These are phyloP conservation scores for Chytriomyces sp. DNA, from an alignment of 192 early-diverging fungal species.

Conservation along the genomic window DNA sequence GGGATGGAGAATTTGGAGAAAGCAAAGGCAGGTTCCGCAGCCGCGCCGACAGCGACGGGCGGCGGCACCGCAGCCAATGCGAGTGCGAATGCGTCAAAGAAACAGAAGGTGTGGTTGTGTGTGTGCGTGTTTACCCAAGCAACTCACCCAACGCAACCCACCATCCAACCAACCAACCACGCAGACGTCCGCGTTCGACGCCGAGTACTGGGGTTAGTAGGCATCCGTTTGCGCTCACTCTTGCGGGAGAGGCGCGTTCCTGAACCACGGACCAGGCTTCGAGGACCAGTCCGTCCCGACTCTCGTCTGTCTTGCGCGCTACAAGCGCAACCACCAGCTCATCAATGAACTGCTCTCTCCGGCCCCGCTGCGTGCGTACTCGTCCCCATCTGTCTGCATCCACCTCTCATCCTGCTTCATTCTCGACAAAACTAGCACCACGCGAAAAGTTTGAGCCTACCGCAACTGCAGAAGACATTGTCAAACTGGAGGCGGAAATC, in stretches of 20 bases:
- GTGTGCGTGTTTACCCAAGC: not conserved
- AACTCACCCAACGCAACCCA: not conserved
- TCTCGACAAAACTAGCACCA: not conserved
- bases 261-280: slow-evolving; percentile 5
- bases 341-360: slow-evolving; percentile 51
- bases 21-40: not conserved
- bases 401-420: not conserved
- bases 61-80: too few species aligned
- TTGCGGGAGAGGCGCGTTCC: not conserved
- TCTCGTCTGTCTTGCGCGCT: slow-evolving; percentile 44
- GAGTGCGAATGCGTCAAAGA: not conserved
- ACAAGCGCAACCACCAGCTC: slow-evolving; percentile 51
- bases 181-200: not conserved
- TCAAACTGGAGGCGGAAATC: slow-evolving; percentile 14
- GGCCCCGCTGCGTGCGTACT: not conserved
- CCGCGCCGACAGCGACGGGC: not conserved
- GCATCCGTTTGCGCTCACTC: not conserved
- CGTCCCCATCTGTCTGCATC: not conserved
- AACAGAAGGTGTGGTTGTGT: not conserved
- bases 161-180: not conserved
- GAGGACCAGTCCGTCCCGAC: slow-evolving; percentile 17
- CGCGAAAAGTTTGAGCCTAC: not conserved
- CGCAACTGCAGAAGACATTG: slow-evolving; percentile 5
- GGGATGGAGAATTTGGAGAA: too few species aligned
- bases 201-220: not conserved